Evolutionary conservation across 208 protist genomes (phyloP).

Genomic region (Trypanosoma rangeli): DNA sequence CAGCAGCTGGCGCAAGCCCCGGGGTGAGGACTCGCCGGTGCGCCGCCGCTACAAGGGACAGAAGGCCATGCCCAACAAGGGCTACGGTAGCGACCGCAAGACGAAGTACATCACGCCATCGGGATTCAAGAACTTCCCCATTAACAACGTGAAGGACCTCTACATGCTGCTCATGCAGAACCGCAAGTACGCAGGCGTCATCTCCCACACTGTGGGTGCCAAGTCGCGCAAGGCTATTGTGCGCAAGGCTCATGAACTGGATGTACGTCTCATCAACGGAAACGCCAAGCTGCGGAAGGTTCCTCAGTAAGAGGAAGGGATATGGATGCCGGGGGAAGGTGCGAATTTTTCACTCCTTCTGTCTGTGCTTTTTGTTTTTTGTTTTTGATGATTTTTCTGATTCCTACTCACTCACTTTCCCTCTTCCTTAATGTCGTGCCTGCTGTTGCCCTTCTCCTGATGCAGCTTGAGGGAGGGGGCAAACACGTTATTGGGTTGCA

Average conservation of each 20-base stretch:
- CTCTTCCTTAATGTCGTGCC: background rate
- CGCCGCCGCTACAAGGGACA: slow-evolving; percentile 98
- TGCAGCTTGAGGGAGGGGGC: background rate
- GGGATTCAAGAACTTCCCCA: slow-evolving; percentile 97
- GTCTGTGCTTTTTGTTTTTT: background rate
- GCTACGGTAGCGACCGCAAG: slow-evolving; percentile 97
- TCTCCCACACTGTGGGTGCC: slow-evolving; percentile 95
- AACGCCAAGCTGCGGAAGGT: slow-evolving; percentile 89
- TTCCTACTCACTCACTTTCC: background rate
- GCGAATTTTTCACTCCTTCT: background rate
- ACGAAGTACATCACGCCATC: slow-evolving; percentile 96
- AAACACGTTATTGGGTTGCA: background rate
- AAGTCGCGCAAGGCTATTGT: slow-evolving; percentile 96
- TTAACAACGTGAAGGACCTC: slow-evolving; percentile 96
- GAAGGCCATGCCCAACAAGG: slow-evolving; percentile 97
- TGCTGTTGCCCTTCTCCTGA: background rate
- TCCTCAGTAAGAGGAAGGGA: slow-evolving; percentile 42
- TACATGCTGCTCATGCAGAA: slow-evolving; percentile 99
- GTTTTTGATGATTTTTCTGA: background rate
- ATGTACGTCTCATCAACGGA: slow-evolving; percentile 97
- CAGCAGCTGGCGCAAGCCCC: slow-evolving; percentile 97
- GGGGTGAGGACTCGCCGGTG: slow-evolving; percentile 98
- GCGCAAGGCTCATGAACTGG: slow-evolving; percentile 97
- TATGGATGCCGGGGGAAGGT: background rate
- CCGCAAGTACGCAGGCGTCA: slow-evolving; percentile 98